Conservation (phyloP, 2,329 filamentous ascomycete species). For the Ascochyta pisi region DNA sequence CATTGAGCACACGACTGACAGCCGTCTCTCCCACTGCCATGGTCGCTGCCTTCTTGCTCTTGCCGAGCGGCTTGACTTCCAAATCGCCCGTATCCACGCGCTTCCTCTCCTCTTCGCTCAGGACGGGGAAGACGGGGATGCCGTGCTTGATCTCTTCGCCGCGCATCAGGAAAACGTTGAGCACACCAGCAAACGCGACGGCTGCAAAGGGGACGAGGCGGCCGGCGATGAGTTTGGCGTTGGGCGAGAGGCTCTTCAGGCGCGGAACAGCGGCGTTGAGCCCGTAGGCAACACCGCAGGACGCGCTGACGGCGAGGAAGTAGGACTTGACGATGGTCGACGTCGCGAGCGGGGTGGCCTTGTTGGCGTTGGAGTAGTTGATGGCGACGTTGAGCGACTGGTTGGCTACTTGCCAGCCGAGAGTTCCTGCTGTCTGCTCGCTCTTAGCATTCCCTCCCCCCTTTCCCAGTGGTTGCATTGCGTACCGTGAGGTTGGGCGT, state of each 20-base stretch:
- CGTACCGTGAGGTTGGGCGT: constrained; percentile 80
- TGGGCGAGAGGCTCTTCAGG: constrained; percentile 76
- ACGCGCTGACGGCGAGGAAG: constrained; percentile 87
- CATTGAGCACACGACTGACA: constrained; percentile 87
- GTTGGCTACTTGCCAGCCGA: constrained; percentile 95
- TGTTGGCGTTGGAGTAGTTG: constrained; percentile 98
- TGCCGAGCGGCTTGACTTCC: constrained; percentile 73
- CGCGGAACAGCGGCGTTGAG: constrained; percentile 89
- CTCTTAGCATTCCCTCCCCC: constrained; percentile 28
- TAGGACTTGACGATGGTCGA: constrained; percentile 88
- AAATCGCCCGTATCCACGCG: constrained; percentile 68
- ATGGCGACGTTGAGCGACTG: constrained; percentile 98
- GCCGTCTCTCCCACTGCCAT: constrained; percentile 94
- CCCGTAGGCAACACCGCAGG: constrained; percentile 90
- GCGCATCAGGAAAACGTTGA: constrained; percentile 98
- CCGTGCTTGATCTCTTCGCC: constrained; percentile 92
- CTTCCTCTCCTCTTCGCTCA: constrained; percentile 72
- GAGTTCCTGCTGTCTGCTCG: constrained; percentile 76
- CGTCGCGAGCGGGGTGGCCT: constrained; percentile 85
- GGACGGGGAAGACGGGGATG: constrained; percentile 88
- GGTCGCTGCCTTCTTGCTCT: constrained; percentile 85
- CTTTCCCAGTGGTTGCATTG: constrained; percentile 4
- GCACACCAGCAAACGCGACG: constrained; percentile 85
- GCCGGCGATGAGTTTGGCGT: constrained; percentile 76
- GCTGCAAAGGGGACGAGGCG: constrained; percentile 96